These are phyloP conservation scores for Alternaria burnsii DNA, from an alignment of 2,329 filamentous ascomycete species.

Conservation along the genomic window DNA sequence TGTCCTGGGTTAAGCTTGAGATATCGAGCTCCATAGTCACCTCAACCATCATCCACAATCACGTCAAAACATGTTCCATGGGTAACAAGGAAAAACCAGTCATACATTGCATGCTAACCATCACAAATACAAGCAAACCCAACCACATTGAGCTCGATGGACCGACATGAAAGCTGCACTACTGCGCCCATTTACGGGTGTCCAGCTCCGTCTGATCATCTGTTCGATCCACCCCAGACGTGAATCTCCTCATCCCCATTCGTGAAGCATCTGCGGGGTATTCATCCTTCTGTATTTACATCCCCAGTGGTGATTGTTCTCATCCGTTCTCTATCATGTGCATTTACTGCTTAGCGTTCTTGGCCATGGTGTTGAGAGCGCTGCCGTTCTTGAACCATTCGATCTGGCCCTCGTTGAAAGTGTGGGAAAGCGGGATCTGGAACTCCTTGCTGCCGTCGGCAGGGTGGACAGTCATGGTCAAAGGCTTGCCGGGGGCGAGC, in stretches of 20 bases:
- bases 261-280: constrained; percentile 32
- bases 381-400: constrained; percentile 99
- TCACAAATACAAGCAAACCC: constrained; percentile 49
- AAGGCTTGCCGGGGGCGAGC: constrained; percentile 88
- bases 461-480: constrained; percentile 91
- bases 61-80: not conserved
- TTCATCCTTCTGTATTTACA: constrained; percentile 43
- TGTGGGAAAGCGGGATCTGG: constrained; percentile 87
- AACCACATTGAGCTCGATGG: constrained; percentile 39
- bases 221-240: constrained; percentile 31
- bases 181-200: constrained; percentile 25
- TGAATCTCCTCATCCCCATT: constrained; percentile 23
- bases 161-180: constrained; percentile 38
- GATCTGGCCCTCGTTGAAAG: constrained; percentile 97
- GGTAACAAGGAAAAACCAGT: constrained; percentile 32
- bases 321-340: constrained; percentile 9
- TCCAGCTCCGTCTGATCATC: constrained; percentile 29
- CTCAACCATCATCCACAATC: not conserved
- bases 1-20: not conserved
- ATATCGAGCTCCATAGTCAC: not conserved
- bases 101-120: constrained; percentile 51
- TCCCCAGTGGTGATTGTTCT: constrained; percentile 37
- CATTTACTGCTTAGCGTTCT: constrained; percentile 57
- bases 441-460: constrained; percentile 79
- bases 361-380: constrained; percentile 98